A percentile compares a stretch with the other conserved stretches of the same genome.
Evolutionary conservation across 768 basidiomycete species (phyloP).

Genomic region (Boletus tylopilopsis): DNA sequence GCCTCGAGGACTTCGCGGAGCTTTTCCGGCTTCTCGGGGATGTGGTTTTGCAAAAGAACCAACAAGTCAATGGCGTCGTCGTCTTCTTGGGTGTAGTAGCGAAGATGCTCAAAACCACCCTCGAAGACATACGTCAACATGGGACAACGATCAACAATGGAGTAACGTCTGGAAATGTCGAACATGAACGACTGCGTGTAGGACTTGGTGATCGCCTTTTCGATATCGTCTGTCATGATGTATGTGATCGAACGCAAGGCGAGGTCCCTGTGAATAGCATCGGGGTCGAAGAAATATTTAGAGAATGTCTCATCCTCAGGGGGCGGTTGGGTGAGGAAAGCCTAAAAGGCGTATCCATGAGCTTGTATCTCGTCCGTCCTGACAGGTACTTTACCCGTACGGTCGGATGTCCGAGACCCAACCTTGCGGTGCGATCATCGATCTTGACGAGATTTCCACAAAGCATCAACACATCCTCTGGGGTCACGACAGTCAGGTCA

Average conservation of each 20-base stretch:
- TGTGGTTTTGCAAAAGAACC: slow-evolving; percentile 15
- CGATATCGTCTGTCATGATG: slow-evolving; percentile 23
- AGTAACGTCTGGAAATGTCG: slow-evolving; percentile 24
- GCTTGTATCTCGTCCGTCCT: background rate
- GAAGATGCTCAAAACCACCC: slow-evolving; percentile 26
- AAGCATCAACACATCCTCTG: slow-evolving; percentile 23
- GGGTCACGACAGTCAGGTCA: slow-evolving; percentile 22
- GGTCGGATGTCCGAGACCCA: slow-evolving; percentile 22
- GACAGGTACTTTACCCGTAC: slow-evolving; percentile 17
- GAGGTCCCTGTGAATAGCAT: slow-evolving; percentile 24
- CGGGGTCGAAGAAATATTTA: slow-evolving; percentile 21
- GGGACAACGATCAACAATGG: slow-evolving; percentile 23
- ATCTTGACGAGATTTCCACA: slow-evolving; percentile 28
- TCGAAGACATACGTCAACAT: slow-evolving; percentile 29
- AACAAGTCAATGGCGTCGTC: slow-evolving; percentile 24
- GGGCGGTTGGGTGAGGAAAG: slow-evolving; percentile 21
- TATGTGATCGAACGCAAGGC: slow-evolving; percentile 29
- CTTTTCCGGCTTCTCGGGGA: slow-evolving; percentile 21
- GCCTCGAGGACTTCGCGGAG: slow-evolving; percentile 22
- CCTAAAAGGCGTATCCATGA: slow-evolving; percentile 13
- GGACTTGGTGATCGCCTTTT: slow-evolving; percentile 21
- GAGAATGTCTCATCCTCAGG: slow-evolving; percentile 9
- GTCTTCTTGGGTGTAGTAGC: slow-evolving; percentile 24
- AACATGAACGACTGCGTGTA: slow-evolving; percentile 24
- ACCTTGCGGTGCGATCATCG: slow-evolving; percentile 17